These are phyloP conservation scores for Malania oleifera DNA, from an alignment of 164 flowering plant species.

Conservation along the genomic window DNA sequence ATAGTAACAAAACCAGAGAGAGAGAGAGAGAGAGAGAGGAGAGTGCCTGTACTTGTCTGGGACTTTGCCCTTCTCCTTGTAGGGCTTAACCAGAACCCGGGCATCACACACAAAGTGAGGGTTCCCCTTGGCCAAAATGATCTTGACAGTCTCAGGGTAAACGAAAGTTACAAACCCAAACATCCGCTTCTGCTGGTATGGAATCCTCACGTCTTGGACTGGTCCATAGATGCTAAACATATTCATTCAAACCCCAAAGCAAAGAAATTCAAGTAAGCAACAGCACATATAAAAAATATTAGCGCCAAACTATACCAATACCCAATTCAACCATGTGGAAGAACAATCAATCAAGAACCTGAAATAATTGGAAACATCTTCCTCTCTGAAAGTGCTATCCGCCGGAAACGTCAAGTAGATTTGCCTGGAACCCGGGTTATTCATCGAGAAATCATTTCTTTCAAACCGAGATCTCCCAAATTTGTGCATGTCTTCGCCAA, in stretches of 20 bases:
- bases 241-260: background rate
- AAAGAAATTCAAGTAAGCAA: background rate
- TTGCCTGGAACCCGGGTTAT: conserved; percentile 56
- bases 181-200: conserved; percentile 74
- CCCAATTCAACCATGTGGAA: background rate
- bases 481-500: conserved; percentile 43
- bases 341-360: conserved; percentile 25
- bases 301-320: too few species aligned
- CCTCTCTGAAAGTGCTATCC: conserved; percentile 64
- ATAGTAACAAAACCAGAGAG: background rate
- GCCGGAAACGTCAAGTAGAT: conserved; percentile 72
- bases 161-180: conserved; percentile 73
- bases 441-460: conserved; percentile 30
- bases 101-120: conserved; percentile 76
- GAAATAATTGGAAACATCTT: conserved; percentile 68
- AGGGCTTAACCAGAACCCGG: conserved; percentile 68
- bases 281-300: too few species aligned
- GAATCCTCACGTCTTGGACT: conserved; percentile 73
- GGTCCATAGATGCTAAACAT: conserved; percentile 48
- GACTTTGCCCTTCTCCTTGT: conserved; percentile 72
- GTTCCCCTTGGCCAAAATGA: conserved; percentile 60
- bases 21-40: conserved; percentile 5
- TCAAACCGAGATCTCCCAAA: conserved; percentile 32
- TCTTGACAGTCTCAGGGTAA: conserved; percentile 59
- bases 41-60: conserved; percentile 53